Base-by-base conservation (phyloP, 2,329 filamentous ascomycete species). In the Clonostachys byssicola region DNA sequence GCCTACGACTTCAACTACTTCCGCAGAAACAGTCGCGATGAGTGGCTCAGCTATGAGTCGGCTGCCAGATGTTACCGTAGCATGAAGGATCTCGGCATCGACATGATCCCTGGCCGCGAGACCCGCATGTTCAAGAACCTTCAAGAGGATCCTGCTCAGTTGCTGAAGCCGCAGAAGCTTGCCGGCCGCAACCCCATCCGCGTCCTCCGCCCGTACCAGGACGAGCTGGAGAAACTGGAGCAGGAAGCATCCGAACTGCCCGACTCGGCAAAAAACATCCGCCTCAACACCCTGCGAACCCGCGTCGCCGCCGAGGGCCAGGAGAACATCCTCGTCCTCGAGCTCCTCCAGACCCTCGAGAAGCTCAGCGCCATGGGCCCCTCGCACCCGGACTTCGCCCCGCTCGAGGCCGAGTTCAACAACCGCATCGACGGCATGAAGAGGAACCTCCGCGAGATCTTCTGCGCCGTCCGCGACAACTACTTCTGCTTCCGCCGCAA, bases 381-480 rank as follows among this genome's bases (percentile, higher is more conserved):
- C 1, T 49, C 54, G 0, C 47, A 59, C 3, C 44, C 44, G 0
- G 52, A 64, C 17, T 61, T 72, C 8, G 54, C 52, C 18, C 49
- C 47, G 12, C 57, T 55, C 18, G 57, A 70, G 35, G 51, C 46
- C 3, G 61, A 57, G 9, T 77, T 67, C 61, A 62, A 66, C 42
- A 54, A 53, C 4, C 54, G 54, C 3, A 46, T 77, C 23, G 56
- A 57, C 34, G 52, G 52, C 34, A 49, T 68, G 38, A 60, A 65
- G 47, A 63, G 61, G 48, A 64, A 60, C 55, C 49, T 54, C 10
- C 53, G 56, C 23, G 60, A 60, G 34, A 65, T 71, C 47, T 73
- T 72, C 55, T 48, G 58, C 18, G 60, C 66, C 33, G 56, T 66
- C 43, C 67, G 71, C 33, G 83, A 88, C 55, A 81, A 83, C 57